Conservation (phyloP, 2,329 filamentous ascomycete species). For the Calonectria montana region DNA sequence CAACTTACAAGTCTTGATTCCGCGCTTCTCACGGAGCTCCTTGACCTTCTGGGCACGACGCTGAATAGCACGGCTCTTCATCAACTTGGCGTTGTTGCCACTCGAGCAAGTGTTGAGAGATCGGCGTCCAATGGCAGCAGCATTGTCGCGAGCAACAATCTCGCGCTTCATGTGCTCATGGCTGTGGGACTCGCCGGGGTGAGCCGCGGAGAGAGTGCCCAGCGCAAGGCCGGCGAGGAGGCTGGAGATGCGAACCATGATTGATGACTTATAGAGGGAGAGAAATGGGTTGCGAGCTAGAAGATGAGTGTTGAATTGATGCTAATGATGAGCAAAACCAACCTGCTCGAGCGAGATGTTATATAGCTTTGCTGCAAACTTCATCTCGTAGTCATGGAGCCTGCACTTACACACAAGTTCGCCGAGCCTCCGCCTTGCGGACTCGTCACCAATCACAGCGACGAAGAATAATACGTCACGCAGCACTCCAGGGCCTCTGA, state of each 20-base stretch:
- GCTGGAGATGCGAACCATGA: slow-evolving; percentile 3
- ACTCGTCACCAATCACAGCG: slow-evolving; percentile 13
- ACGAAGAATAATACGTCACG: neutral
- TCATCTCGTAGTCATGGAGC: neutral
- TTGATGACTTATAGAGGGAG: neutral
- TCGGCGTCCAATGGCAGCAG: slow-evolving; percentile 17
- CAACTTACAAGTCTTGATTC: slow-evolving; percentile 18
- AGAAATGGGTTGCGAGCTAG: neutral
- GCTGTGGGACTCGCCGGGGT: slow-evolving; percentile 19
- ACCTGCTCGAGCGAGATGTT: neutral
- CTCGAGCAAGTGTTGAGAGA: slow-evolving; percentile 13
- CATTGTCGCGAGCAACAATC: slow-evolving; percentile 17
- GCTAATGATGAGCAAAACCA: neutral
- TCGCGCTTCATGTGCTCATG: slow-evolving; percentile 23
- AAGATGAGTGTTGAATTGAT: neutral
- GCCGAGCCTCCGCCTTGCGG: neutral
- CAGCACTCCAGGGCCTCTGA: neutral
- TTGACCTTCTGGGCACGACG: slow-evolving; percentile 17
- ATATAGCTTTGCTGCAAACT: neutral
- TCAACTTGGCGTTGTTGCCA: neutral
- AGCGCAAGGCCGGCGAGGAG: slow-evolving; percentile 10
- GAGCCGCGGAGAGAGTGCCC: slow-evolving; percentile 3
- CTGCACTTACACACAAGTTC: neutral
- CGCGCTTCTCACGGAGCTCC: slow-evolving; percentile 9
- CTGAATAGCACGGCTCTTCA: slow-evolving; percentile 17